Base-by-base conservation (phyloP, 495 filamentous ascomycete species). In the Choiromyces venosus region DNA sequence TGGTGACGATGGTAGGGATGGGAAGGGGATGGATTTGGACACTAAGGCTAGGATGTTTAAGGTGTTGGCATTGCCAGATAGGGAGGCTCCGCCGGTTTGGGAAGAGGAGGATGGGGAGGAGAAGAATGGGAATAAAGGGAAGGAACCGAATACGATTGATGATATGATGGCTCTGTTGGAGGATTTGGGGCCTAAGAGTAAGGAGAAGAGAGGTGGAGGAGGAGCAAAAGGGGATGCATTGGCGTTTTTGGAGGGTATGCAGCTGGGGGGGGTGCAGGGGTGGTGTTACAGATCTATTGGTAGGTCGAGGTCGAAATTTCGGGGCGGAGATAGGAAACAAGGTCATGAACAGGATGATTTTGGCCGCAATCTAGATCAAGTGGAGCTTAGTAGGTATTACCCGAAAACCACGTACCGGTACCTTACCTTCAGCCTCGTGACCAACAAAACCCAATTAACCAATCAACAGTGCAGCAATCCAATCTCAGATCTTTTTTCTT, bases 91-190 rank as follows among this genome's bases (percentile, higher is more conserved):
- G 25, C 12, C 25, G 12, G 4, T 14, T 25, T 91, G 87, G 88
- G 81, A 84, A 21, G 85, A 87, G 36, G 85, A 88, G 25, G 84
- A 84, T 12, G 79, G 78, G n/a, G 73, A 81, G 36, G 83, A 86
- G 19, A 79, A 78, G 42, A 81, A 84, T 37, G 80, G 80, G 18
- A 83, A 83, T 46, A 61, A 67, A 39, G 36, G 12, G 61, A 35
- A 46, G 40, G 68, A 72, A 80, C 78, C 19, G 42, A 89, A 89
- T 80, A 90, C 89, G 37, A 92, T 97, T 82, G 95, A 98, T 80
- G 96, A 99, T 82, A 97, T 95, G 9, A 89, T 99, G 80, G 93
- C 93, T 6, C 87, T 94, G 82, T 83, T 99, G 33, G 96, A 98
- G 81, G 90, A 91, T 25, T 84, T 98, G 61, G 93, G 92, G 69